A percentile compares a stretch with the other conserved stretches of the same genome.
Evolutionary conservation across 1,139 yeast species (phyloP).

Genomic region (Yamadazyma buinensis): DNA sequence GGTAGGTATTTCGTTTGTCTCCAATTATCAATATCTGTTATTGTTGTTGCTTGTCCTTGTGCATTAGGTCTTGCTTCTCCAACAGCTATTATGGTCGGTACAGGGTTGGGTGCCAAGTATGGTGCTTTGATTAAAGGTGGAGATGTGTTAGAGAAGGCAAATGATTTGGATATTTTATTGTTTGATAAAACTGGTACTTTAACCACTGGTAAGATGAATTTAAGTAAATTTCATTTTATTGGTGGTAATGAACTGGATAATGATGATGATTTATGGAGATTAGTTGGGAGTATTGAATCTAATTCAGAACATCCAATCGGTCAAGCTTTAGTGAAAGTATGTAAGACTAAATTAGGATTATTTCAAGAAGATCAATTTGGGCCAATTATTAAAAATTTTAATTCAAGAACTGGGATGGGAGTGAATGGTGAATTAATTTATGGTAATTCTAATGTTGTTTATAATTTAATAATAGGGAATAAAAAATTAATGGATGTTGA

Average conservation of each 20-base stretch:
- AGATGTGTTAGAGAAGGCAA: constrained; percentile 75
- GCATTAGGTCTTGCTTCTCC: constrained; percentile 97
- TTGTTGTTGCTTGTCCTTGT: constrained; percentile 98
- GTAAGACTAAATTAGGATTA: constrained; percentile 24
- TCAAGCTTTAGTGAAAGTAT: constrained; percentile 50
- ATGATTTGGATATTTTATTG: constrained; percentile 60
- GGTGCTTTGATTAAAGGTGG: constrained; percentile 96
- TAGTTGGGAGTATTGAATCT: constrained; percentile 61
- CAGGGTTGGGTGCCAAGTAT: constrained; percentile 89
- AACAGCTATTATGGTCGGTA: constrained; percentile 98
- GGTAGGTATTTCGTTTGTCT: constrained; percentile 69
- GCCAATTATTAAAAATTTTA: constrained; percentile 36
- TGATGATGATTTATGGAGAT: constrained; percentile 46
- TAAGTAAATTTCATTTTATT: constrained; percentile 18
- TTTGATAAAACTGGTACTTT: constrained; percentile 97
- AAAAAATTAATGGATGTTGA: constrained; percentile 36
- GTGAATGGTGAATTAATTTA: constrained; percentile 44
- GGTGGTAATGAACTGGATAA: constrained; percentile 8
- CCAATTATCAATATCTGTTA: constrained; percentile 84
- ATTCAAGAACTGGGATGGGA: constrained; percentile 69
- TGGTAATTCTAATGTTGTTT: constrained; percentile 16
- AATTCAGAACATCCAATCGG: constrained; percentile 90
- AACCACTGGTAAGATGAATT: constrained; percentile 78
- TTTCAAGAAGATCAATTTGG: constrained; percentile 34
- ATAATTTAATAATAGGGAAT: constrained; percentile 54